Base-by-base conservation (phyloP, 2,329 filamentous ascomycete genomes). In the Colletotrichum sp. region DNA sequence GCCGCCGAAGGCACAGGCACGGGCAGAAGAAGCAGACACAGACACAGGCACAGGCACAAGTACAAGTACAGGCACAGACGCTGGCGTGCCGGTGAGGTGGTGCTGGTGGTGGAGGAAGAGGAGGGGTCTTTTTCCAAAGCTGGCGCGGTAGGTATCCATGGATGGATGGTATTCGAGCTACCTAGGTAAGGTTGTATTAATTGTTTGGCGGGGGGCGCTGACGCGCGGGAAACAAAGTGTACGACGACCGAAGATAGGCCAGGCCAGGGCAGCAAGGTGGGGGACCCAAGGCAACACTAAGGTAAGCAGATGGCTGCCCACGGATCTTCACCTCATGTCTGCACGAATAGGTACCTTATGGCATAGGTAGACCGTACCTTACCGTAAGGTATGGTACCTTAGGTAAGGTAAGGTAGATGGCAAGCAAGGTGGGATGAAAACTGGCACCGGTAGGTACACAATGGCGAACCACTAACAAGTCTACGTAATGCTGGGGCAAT, bases 151-250 rank as follows among this genome's bases (percentile, higher is more conserved):
- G 36, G 36, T 39, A 39, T 39, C 36, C 36, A 39, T 18, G 36
- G 36, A 39, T 39, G 36, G 36, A 18, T 52, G 18, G 26, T 30
- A 60, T 30, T 32, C 26, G 57, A 60, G 13, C 26, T 32, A 12
- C 57, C 9, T 60, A 60, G 26, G 26, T 32, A 28, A 60, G 30
- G 57, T 28, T 75, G 59, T 36, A 28, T 36, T 48, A 36, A 59
- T 57, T 64, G 39, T 75, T 73, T 75, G 70, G 71, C 71, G 74
- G 64, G 73, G 70, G 70, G 28, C 65, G 74, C 64, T 68, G 59
- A 64, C 70, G 39, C 48, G 70, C 43, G 48, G 48, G 64, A 75
- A 75, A 75, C 70, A 72, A 64, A 9, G 32, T 18, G 18, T 30
- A 60, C n/a, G 16, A 59, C 18, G 16, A 34, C 59, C 32, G 18